Evolutionary conservation across 2,329 filamentous ascomycete species (phyloP).

Genomic region (Fusarium denticulatum): DNA sequence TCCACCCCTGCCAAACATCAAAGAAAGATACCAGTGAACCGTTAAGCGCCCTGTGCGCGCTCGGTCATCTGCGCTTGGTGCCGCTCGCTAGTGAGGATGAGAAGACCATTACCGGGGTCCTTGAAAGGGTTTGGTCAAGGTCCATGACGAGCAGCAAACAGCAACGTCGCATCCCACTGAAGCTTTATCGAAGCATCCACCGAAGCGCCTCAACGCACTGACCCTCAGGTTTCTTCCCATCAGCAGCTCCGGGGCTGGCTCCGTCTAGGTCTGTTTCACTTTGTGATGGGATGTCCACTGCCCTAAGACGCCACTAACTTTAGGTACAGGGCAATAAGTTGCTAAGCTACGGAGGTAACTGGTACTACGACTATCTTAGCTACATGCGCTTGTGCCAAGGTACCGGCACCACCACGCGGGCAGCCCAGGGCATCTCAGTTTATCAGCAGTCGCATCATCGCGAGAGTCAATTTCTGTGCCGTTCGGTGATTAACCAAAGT

Average conservation of each 20-base stretch:
- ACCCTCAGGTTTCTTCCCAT: slow-evolving; percentile 12
- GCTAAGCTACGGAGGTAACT: neutral
- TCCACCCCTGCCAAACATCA: slow-evolving; percentile 16
- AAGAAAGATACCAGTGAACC: slow-evolving; percentile 24
- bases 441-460: slow-evolving; percentile 10
- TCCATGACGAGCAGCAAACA: slow-evolving; percentile 34
- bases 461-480: slow-evolving; percentile 9
- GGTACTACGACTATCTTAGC: slow-evolving; percentile 16
- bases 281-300: slow-evolving; percentile 11
- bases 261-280: slow-evolving; percentile 22
- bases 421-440: slow-evolving; percentile 7
- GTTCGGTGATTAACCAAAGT: neutral
- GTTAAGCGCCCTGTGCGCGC: slow-evolving; percentile 41
- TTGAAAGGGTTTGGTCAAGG: slow-evolving; percentile 26
- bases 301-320: slow-evolving; percentile 27
- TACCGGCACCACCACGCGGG: slow-evolving; percentile 29
- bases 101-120: slow-evolving; percentile 31
- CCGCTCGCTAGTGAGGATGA: slow-evolving; percentile 35
- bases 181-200: slow-evolving; percentile 40
- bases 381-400: slow-evolving; percentile 26
- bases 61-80: slow-evolving; percentile 46
- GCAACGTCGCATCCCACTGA: slow-evolving; percentile 25
- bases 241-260: slow-evolving; percentile 16
- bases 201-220: slow-evolving; percentile 37
- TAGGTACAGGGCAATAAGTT: neutral